Evolutionary conservation across 352 stramenopile species (phyloP).

Genomic region (Phytophthora hybrid): DNA sequence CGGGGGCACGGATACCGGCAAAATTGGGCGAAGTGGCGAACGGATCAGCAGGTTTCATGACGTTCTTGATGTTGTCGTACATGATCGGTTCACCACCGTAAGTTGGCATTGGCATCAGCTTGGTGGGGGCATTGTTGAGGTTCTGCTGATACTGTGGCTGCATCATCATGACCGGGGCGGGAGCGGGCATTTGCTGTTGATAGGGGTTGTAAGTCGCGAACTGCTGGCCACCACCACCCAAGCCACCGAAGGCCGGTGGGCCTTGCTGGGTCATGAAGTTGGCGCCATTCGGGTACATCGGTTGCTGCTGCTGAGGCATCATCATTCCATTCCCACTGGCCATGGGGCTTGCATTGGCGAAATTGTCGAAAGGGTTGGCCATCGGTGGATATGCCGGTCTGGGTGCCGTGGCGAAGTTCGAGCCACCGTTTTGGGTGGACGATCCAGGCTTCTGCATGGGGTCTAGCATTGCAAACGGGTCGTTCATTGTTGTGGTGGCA

Average conservation of each 20-base stretch:
- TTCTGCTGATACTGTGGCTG: conserved; percentile 40
- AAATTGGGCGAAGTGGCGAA: conserved; percentile 51
- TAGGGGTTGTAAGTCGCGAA: conserved; percentile 43
- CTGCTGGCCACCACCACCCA: conserved; percentile 43
- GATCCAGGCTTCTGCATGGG: conserved; percentile 48
- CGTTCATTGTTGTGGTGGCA: conserved; percentile 46
- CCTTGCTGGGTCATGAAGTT: conserved; percentile 77
- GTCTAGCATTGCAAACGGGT: conserved; percentile 73
- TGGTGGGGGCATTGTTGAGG: conserved; percentile 18
- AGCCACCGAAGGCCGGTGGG: conserved; percentile 49
- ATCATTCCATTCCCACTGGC: conserved; percentile 26
- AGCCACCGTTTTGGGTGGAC: conserved; percentile 12
- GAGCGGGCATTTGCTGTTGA: conserved; percentile 28
- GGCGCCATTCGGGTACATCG: conserved; percentile 51
- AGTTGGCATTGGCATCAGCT: conserved; percentile 42
- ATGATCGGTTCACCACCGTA: conserved; percentile 58
- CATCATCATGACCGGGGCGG: conserved; percentile 33
- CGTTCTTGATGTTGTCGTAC: conserved; percentile 74
- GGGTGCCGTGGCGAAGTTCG: conserved; percentile 28
- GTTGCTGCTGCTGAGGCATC: conserved; percentile 44
- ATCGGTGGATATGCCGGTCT: conserved; percentile 22
- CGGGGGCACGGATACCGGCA: conserved; percentile 31
- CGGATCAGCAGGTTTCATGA: conserved; percentile 58
- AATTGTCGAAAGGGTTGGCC: conserved; percentile 54
- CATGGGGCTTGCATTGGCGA: conserved; percentile 22